Conservation (phyloP, 768 basidiomycete genomes). For the Boletus bicolor region DNA sequence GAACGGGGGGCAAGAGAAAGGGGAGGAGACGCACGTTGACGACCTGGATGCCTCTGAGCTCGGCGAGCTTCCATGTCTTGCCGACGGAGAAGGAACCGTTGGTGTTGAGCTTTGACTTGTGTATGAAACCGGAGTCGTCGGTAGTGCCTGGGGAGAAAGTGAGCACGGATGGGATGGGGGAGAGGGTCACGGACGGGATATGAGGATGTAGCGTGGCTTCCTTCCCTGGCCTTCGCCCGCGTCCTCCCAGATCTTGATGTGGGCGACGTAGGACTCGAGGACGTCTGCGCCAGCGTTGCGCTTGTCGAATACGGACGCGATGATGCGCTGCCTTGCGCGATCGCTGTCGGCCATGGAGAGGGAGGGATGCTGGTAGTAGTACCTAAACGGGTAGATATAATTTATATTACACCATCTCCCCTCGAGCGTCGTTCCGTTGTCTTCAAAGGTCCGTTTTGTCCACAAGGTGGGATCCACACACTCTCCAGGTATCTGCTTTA, state of each 20-base stretch:
- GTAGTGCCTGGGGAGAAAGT: constrained; percentile 45
- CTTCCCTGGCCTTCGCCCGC: constrained; percentile 63
- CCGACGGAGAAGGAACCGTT: constrained; percentile 96
- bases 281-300: constrained; percentile 59
- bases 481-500: constrained; percentile 10
- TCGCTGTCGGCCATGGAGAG: constrained; percentile 37
- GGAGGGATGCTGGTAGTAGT: too few species aligned
- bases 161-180: background rate
- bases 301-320: constrained; percentile 78
- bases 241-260: constrained; percentile 95
- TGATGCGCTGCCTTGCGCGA: constrained; percentile 66
- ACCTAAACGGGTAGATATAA: too few species aligned
- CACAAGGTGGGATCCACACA: constrained; percentile 1
- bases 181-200: constrained; percentile 70
- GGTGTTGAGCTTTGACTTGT: constrained; percentile 95
- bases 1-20: constrained; percentile 7
- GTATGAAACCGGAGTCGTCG: constrained; percentile 68
- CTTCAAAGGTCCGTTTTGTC: too few species aligned
- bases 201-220: constrained; percentile 88
- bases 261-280: constrained; percentile 81
- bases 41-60: constrained; percentile 79
- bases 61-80: constrained; percentile 89
- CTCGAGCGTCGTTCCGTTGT: too few species aligned
- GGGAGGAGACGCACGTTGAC: constrained; percentile 51
- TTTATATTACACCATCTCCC: too few species aligned